Base-by-base conservation (phyloP, 805 yeast species). In the Ogataea naganishii region DNA sequence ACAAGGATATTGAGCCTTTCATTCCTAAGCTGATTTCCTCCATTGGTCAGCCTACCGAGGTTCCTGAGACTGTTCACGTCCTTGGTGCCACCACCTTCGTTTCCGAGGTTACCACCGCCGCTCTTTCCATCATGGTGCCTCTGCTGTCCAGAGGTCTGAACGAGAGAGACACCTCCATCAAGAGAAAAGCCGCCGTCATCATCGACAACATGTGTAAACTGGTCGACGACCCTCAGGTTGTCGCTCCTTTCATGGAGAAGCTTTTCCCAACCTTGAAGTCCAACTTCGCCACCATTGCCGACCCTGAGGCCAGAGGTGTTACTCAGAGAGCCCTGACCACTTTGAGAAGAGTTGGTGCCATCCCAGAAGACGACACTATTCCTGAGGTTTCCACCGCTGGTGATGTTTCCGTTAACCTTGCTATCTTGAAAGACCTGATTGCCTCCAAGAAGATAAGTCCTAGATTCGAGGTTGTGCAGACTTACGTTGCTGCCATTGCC, bases 161-260 rank as follows among this genome's bases (percentile, higher is more conserved):
- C 58, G 98, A 92, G 76, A 92, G 98, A 77, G 98, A 92, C 59
- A 92, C 99, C 50, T 74, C 96, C 53, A 92, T 92, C 76, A 92
- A 92, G 83, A 88, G 99, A 78, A 92, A 92, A 76, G 81, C 97
- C 58, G 98, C 98, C 51, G 98, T 92, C 62, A 92, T 92, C 68
- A 82, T 89, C 57, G 99, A 92, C 68, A 92, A 92, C 95, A 92
- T 92, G 99, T 92, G 98, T 83, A 92, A 92, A 72, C 84, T 92
- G 68, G 99, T 92, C 72, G 98, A 92, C 63, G 98, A 92, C 64
- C 98, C 98, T 53, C 97, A 92, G 73, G 94, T 92, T 60, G 95
- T 92, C 69, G 99, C 97, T 74, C 98, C 99, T 49, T 92, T 92
- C 84, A 72, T 92, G 80, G 71, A 73, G 68, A 82, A 80, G 62